Conservation (phyloP, 768 basidiomycete species). For the Hygrophorus pudorinus region DNA sequence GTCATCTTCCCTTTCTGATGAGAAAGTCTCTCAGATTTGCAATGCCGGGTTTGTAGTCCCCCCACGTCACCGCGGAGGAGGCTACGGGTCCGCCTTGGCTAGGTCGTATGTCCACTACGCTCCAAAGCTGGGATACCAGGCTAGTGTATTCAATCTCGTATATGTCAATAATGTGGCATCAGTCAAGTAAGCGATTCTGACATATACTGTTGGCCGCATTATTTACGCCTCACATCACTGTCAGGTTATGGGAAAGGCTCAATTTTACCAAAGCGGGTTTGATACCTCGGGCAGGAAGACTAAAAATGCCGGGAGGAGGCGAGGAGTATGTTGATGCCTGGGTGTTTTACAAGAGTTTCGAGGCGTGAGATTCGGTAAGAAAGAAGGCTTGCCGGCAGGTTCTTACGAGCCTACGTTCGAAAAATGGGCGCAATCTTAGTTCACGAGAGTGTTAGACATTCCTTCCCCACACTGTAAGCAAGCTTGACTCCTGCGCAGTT, state of each 20-base stretch:
- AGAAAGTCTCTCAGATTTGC: constrained; percentile 45
- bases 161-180: constrained; percentile 79
- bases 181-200: constrained; percentile 35
- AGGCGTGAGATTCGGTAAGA: no score
- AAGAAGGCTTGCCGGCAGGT: no score
- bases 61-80: constrained; percentile 45
- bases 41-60: constrained; percentile 87
- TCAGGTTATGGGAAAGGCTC: constrained; percentile 74
- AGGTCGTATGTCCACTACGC: constrained; percentile 74
- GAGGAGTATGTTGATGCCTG: constrained; percentile 89
- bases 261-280: constrained; percentile 72
- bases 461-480: no score
- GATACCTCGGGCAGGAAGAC: constrained; percentile 67
- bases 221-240: neutral
- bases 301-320: constrained; percentile 56
- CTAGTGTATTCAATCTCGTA: constrained; percentile 86
- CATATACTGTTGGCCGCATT: neutral
- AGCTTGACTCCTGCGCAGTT: no score
- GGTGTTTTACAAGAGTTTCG: constrained; percentile 71
- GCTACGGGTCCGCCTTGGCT: constrained; percentile 65
- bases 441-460: no score
- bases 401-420: no score
- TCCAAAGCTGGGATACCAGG: constrained; percentile 66
- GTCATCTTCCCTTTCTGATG: no score
- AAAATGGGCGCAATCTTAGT: no score